A percentile compares a stretch with the other conserved stretches of the same genome.
phyloP scores from a whole-genome alignment of 2,329 filamentous ascomycete species.

The Metarhizium anisopliae region DNA sequence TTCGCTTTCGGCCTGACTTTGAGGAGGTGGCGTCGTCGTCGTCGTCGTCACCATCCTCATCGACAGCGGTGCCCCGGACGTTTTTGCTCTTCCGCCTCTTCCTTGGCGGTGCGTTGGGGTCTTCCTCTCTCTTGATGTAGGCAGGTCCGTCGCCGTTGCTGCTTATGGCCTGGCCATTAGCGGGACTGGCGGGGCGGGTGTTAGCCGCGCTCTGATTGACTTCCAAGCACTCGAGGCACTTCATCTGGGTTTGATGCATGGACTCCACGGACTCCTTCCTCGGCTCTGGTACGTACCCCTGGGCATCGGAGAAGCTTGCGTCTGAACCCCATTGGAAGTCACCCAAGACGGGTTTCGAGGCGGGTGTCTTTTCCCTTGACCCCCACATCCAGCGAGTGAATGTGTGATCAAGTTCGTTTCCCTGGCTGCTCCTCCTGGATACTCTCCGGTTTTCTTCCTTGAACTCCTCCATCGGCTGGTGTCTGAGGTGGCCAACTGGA shows the following conservation, averaged over 20 bases:
- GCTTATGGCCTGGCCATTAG: conserved; percentile 11
- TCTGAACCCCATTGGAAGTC: conserved; percentile 62
- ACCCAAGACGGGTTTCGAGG: conserved; percentile 27
- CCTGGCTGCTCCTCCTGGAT: conserved; percentile 16
- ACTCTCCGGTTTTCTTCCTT: conserved; percentile 24
- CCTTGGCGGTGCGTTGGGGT: conserved; percentile 31
- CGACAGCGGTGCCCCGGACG: conserved; percentile 27
- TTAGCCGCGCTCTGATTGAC: conserved; percentile 48
- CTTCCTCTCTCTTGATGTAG: conserved; percentile 23
- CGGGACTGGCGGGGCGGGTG: conserved; percentile 51
- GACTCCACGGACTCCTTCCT: conserved; percentile 50
- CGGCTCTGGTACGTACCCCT: conserved; percentile 49
- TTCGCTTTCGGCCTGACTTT: conserved; percentile 34
- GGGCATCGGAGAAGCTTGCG: conserved; percentile 47
- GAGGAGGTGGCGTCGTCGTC: conserved; percentile 26
- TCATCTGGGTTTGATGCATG: conserved; percentile 44
- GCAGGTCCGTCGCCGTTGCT: conserved; percentile 12
- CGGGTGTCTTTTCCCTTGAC: conserved; percentile 16
- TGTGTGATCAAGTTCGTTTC: conserved; percentile 23
- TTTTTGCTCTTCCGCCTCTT: conserved; percentile 49
- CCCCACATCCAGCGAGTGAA: conserved; percentile 35
- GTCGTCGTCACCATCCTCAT: conserved; percentile 26
- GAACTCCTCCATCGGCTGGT: conserved; percentile 34
- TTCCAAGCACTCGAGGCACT: conserved; percentile 48
- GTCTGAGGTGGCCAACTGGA: conserved; percentile 31